Evolutionary conservation across 176 grass and related monocot species (phyloP), one percentile per base, ranked within the genome.

Genomic region (Cenchrus fungigraminus): DNA sequence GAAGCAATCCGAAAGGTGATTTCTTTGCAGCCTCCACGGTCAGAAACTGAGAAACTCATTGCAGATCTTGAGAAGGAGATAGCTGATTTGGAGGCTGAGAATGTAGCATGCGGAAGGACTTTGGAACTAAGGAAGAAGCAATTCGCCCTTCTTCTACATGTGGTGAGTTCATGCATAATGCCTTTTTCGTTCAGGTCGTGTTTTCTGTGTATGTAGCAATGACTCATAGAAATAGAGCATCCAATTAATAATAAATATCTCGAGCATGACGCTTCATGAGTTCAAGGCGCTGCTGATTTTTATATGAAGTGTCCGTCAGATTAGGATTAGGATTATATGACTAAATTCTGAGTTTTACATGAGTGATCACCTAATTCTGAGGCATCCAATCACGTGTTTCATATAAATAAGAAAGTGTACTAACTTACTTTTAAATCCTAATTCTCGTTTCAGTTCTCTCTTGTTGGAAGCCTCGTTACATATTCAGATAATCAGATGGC

Each of bases 71-170:
- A 98, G 86, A 93, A 94, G 74, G 96, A 95, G 73, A 98, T 98
- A 80, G 83, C 89, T 79, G 83, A 85, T 87, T 77, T 98, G 51
- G 93, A 98, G 81, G 87, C 87, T 68, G 96, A 98, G 69, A 91
- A 91, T 80, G 81, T 74, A 55, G 74, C 87, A 43, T 95, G 96
- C 54, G 62, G 80, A 82, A 91, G 89, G 70, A 95, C 91, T 45
- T 64, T 95, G 67, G 96, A 98, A 82, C 90, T 98, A 55, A 86
- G 91, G 68, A 91, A 95, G 84, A 98, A 95, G 60, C 89, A 98
- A 46, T 94, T 98, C 74, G 85, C 91, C 78, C 93, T 98, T 92
- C 93, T 98, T 86, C 80, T 98, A n/a, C 95, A 95, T 32, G 93
- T 98, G 93, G 95, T 98, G 79, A 90, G 93, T 86, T 31, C 14